Evolutionary conservation across 805 yeast species (phyloP).

Genomic region (Teunomyces barrocoloradensis): DNA sequence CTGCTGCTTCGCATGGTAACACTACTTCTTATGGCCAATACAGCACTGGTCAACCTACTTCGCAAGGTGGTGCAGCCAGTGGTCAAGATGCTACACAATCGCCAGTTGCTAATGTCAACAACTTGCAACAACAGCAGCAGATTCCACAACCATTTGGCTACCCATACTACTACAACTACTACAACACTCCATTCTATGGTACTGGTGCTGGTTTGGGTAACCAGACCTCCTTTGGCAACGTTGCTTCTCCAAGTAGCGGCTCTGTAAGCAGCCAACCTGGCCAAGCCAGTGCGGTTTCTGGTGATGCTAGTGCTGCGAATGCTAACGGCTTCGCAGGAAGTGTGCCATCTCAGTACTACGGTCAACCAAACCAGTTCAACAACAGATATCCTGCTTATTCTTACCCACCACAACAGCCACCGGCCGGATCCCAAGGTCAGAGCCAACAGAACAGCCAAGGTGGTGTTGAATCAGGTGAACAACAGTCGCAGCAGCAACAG

Average conservation of each 20-base stretch:
- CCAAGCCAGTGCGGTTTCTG: conserved; percentile 6
- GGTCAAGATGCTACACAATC: conserved; percentile 19
- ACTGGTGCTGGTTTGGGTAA: conserved; percentile 26
- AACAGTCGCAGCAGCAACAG: conserved; percentile 24
- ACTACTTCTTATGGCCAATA: conserved; percentile 20
- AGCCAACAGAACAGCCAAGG: conserved; percentile 15
- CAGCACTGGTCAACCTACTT: conserved; percentile 13
- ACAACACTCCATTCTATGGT: conserved; percentile 40
- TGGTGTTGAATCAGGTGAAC: conserved; percentile 11
- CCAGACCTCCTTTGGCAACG: conserved; percentile 18
- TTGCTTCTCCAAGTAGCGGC: conserved; percentile 14
- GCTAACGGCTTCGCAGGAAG: conserved; percentile 11
- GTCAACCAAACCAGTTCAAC: conserved; percentile 26
- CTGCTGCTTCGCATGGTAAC: conserved; percentile 28
- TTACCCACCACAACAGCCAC: conserved; percentile 26
- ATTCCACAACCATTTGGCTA: conserved; percentile 40
- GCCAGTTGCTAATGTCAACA: conserved; percentile 24
- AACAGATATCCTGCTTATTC: conserved; percentile 31
- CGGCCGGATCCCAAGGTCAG: conserved; percentile 12
- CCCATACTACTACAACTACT: conserved; percentile 43
- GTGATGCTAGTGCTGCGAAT: conserved; percentile 6
- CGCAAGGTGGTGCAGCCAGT: conserved; percentile 16
- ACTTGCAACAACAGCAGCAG: conserved; percentile 22
- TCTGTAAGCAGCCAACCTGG: conserved; percentile 6
- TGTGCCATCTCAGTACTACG: conserved; percentile 26